phyloP scores from a whole-genome alignment of 352 stramenopile species.

The Phytophthora constricta region DNA sequence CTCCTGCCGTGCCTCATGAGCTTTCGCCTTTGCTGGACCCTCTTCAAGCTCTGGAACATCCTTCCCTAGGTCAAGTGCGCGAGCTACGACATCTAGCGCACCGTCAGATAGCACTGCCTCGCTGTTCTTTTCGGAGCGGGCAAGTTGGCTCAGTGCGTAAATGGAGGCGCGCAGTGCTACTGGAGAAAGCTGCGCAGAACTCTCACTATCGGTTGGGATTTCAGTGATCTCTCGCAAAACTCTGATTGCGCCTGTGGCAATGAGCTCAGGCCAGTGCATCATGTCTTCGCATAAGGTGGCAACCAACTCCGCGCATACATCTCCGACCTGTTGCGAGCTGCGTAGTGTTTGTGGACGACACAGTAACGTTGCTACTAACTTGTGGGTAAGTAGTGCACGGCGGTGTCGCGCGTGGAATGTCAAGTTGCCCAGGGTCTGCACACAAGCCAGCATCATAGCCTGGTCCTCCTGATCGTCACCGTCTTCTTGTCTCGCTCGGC shows the following conservation, averaged over 20 bases:
- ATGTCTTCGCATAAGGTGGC: slow-evolving; percentile 75
- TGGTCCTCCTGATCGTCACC: slow-evolving; percentile 36
- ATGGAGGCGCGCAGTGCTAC: slow-evolving; percentile 56
- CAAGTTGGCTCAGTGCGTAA: slow-evolving; percentile 76
- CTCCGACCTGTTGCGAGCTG: slow-evolving; percentile 43
- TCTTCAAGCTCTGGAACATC: not conserved
- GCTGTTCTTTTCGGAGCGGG: slow-evolving; percentile 49
- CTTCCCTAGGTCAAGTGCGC: slow-evolving; percentile 35
- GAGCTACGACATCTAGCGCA: slow-evolving; percentile 62
- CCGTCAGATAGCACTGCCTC: slow-evolving; percentile 61
- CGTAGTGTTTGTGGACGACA: slow-evolving; percentile 44
- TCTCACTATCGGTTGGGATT: slow-evolving; percentile 21
- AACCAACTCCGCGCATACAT: slow-evolving; percentile 71
- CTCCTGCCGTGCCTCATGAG: slow-evolving; percentile 41
- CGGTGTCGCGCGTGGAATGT: slow-evolving; percentile 66
- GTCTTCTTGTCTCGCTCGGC: not conserved
- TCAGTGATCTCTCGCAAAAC: slow-evolving; percentile 58
- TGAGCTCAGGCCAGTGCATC: slow-evolving; percentile 54
- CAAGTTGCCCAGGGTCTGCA: slow-evolving; percentile 76
- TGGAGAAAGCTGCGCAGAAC: slow-evolving; percentile 9
- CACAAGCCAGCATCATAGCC: slow-evolving; percentile 65
- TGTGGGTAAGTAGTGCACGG: slow-evolving; percentile 62
- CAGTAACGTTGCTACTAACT: slow-evolving; percentile 57
- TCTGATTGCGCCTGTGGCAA: slow-evolving; percentile 57
- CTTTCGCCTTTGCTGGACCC: slow-evolving; percentile 23